Evolutionary conservation across 495 filamentous ascomycete species (phyloP).

Genomic region (Hypoxylon crocopeplum): DNA sequence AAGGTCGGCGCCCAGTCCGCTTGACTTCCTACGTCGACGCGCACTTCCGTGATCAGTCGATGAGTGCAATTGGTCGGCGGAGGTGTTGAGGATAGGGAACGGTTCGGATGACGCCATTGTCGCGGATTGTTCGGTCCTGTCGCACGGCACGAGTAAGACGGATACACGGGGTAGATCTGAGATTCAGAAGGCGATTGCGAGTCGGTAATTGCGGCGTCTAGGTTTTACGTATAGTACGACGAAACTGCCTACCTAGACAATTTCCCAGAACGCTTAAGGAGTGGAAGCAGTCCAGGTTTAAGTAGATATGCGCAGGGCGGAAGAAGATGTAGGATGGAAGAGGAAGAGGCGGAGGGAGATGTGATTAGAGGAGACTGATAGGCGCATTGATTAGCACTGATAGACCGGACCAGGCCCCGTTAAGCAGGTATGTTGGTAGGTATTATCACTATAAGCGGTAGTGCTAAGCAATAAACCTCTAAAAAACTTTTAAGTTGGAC

Average conservation of each 20-base stretch:
- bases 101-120: slow-evolving; percentile 49
- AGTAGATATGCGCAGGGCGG: slow-evolving; percentile 4
- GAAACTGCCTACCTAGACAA: slow-evolving; percentile 13
- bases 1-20: slow-evolving; percentile 51
- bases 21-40: slow-evolving; percentile 57
- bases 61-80: slow-evolving; percentile 49
- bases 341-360: not conserved
- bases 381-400: too few species aligned
- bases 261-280: slow-evolving; percentile 41
- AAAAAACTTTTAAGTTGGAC: slow-evolving; percentile 10
- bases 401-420: slow-evolving; percentile 4
- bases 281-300: slow-evolving; percentile 38
- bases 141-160: not conserved
- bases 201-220: slow-evolving; percentile 9
- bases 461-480: slow-evolving; percentile 23
- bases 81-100: slow-evolving; percentile 53
- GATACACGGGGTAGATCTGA: slow-evolving; percentile 7
- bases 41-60: slow-evolving; percentile 37
- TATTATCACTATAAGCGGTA: too few species aligned
- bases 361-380: not conserved
- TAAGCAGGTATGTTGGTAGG: slow-evolving; percentile 12
- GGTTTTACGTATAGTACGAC: not conserved
- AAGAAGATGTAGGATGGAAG: not conserved
- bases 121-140: slow-evolving; percentile 2
- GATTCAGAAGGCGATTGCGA: slow-evolving; percentile 7